phyloP scores from a whole-genome alignment of 352 stramenopile species.

The Phytopythium montanum region DNA sequence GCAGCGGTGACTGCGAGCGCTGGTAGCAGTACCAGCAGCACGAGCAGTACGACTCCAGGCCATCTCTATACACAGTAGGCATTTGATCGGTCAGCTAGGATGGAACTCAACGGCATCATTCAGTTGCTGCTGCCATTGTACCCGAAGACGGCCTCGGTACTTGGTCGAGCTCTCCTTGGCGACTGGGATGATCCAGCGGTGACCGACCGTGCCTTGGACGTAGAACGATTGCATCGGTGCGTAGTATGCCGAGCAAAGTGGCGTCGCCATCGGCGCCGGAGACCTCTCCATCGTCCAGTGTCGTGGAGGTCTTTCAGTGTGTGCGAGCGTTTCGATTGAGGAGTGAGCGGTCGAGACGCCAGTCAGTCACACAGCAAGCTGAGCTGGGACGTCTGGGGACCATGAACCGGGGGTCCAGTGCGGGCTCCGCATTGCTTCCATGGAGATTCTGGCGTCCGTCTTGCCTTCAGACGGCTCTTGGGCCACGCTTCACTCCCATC shows the following conservation, averaged over 20 bases:
- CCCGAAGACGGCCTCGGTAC: slow-evolving; percentile 3
- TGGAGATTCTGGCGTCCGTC: neutral
- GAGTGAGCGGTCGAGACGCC: neutral
- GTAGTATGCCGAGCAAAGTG: neutral
- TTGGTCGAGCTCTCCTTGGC: neutral
- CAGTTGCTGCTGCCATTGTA: neutral
- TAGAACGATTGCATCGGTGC: neutral
- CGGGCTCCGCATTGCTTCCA: neutral
- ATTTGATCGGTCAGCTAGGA: neutral
- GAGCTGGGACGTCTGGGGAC: no score
- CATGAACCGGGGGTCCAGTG: no score
- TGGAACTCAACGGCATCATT: neutral
- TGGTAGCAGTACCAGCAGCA: neutral
- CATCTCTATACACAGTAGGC: neutral
- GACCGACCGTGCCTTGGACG: neutral
- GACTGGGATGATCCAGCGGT: neutral
- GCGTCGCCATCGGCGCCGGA: slow-evolving; percentile 1
- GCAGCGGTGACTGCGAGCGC: neutral
- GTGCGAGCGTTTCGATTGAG: neutral
- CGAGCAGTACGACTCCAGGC: neutral
- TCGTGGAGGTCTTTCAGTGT: neutral
- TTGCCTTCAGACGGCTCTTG: neutral
- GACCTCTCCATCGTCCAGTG: neutral
- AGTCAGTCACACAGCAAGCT: neutral
- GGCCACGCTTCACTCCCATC: neutral